Evolutionary conservation across 108 stramenopile genomes (phyloP), one percentile per base, ranked within the genome.

Genomic region (Conticribra weissflogii): DNA sequence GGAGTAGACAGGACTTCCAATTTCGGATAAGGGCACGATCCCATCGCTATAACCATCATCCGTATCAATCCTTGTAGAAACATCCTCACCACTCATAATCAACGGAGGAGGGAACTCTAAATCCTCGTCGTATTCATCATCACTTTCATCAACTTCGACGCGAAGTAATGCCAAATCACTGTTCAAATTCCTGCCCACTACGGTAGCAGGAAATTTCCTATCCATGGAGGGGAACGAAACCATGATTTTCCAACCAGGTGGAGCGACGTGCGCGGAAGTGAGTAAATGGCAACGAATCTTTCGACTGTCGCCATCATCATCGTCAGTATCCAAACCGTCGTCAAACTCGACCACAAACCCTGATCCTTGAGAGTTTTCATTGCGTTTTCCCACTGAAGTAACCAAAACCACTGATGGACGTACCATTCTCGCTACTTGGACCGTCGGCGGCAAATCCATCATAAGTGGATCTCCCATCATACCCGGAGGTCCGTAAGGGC

Each of bases 321-420:
- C 56, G 33, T 54, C 66, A 29, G 68, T 61, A 31, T 54, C 28
- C 1, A n/a, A 25, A 32, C 67, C 49, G 30, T 61, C 74, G 49
- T 80, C 78, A 52, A 75, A 73, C 25, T 63, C 68, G 34, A 78
- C 73, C 22, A 71, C 64, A 51, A 84, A 84, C 27, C 83, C 83
- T 1, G 83, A 81, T 25, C 83, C 83, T 52, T 79, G 83, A 17
- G 83, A 75, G 47, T 79, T 84, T 46, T 76, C 75, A 63, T 84
- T 84, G 1, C 83, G 74, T 2, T 72, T 74, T 18, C 83, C 83
- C 16, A 53, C 70, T 49, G 83, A 79, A 25, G 79, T 81, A 23
- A 84, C 83, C 28, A 84, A 54, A 15, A 73, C 83, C 19, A 84
- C 79, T 12, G 78, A 75, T 16, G 83, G 83, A 50, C 75, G 59